These are phyloP conservation scores for Lepidium aucheri DNA, from an alignment of 345 rosid species.

Conservation along the genomic window DNA sequence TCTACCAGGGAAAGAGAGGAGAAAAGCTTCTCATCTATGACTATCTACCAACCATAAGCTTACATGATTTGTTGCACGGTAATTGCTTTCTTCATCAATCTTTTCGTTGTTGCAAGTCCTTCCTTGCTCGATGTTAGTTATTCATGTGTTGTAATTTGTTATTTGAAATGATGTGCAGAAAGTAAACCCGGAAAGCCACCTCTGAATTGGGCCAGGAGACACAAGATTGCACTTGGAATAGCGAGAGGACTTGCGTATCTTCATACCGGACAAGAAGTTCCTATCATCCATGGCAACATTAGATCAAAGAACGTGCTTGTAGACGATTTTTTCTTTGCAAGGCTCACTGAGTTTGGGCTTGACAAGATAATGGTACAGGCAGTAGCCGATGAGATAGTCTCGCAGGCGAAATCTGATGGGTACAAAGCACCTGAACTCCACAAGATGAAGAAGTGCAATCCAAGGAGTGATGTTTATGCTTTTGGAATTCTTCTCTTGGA, in stretches of 20 bases:
- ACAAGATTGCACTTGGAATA: conserved; percentile 82
- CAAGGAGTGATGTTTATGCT: conserved; percentile 89
- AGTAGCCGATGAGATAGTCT: conserved; percentile 87
- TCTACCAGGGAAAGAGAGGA: conserved; percentile 95
- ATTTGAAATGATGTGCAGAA: conserved; percentile 38
- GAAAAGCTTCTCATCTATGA: conserved; percentile 97
- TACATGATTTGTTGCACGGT: conserved; percentile 90
- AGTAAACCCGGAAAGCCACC: conserved; percentile 64
- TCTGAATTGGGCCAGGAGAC: conserved; percentile 91
- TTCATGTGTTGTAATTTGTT: background rate
- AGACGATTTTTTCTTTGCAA: conserved; percentile 76
- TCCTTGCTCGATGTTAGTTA: background rate
- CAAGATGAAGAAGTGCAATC: conserved; percentile 88
- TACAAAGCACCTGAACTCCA: conserved; percentile 97
- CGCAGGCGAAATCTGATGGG: conserved; percentile 76
- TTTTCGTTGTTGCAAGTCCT: background rate
- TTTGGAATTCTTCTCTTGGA: conserved; percentile 88
- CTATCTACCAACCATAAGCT: conserved; percentile 70
- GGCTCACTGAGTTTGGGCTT: conserved; percentile 86
- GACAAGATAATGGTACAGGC: conserved; percentile 88
- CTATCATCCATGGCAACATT: conserved; percentile 80
- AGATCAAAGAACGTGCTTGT: conserved; percentile 90
- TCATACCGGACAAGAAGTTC: conserved; percentile 66
- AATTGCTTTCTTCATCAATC: background rate
- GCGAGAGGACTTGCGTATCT: conserved; percentile 90